These are phyloP conservation scores for Curvularia verruculosa DNA, from an alignment of 2,329 filamentous ascomycete genomes.

Conservation along the genomic window DNA sequence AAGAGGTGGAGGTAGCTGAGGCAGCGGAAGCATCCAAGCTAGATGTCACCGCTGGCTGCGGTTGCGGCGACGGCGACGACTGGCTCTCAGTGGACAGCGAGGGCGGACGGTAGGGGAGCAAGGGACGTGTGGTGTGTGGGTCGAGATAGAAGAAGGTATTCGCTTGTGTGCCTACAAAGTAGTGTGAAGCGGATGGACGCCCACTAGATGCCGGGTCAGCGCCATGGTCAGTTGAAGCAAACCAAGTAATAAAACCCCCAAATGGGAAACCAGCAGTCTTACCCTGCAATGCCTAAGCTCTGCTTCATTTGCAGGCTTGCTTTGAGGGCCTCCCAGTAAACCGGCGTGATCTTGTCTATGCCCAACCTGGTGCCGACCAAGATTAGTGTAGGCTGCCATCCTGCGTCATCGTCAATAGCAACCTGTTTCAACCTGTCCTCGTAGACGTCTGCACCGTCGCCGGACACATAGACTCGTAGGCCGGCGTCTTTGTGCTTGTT, in stretches of 20 bases:
- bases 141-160: slow-evolving; percentile 92
- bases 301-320: slow-evolving; percentile 84
- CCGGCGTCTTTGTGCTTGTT: slow-evolving; percentile 66
- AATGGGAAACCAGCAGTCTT: slow-evolving; percentile 41
- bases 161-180: slow-evolving; percentile 75
- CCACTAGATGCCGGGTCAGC: slow-evolving; percentile 64
- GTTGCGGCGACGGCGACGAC: too few relatives aligned
- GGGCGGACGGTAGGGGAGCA: slow-evolving; percentile 64
- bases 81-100: slow-evolving; percentile 3
- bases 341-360: slow-evolving; percentile 90
- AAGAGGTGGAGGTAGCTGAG: slow-evolving; percentile 22
- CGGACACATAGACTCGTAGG: slow-evolving; percentile 85
- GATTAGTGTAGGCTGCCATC: slow-evolving; percentile 83
- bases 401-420: slow-evolving; percentile 68
- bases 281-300: slow-evolving; percentile 96
- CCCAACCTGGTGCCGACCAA: slow-evolving; percentile 87
- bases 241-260: not conserved
- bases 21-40: slow-evolving; percentile 19
- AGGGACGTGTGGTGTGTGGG: slow-evolving; percentile 82
- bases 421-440: slow-evolving; percentile 84
- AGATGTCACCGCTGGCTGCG: not conserved
- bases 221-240: not conserved
- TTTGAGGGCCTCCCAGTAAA: slow-evolving; percentile 94
- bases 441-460: slow-evolving; percentile 90
- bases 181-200: slow-evolving; percentile 86